phyloP scores from a whole-genome alignment of 352 stramenopile species.

The Pythium aphanidermatum region DNA sequence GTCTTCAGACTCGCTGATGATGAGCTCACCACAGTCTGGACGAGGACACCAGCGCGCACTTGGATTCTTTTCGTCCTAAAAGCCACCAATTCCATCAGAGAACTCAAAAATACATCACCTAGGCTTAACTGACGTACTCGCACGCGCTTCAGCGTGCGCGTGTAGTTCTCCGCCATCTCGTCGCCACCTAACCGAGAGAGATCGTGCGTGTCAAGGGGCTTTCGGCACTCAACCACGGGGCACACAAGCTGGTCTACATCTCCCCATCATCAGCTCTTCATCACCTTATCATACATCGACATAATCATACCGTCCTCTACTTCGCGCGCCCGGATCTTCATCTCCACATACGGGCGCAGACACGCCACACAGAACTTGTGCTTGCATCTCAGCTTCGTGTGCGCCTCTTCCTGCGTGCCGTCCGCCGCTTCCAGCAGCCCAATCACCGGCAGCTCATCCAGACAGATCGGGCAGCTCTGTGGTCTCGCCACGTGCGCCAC shows the following conservation, averaged over 20 bases:
- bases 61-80: constrained; percentile 71
- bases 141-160: constrained; percentile 39
- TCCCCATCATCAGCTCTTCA: neutral
- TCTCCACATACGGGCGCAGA: constrained; percentile 40
- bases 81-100: neutral
- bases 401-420: constrained; percentile 10
- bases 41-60: constrained; percentile 61
- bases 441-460: constrained; percentile 48
- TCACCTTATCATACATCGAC: neutral
- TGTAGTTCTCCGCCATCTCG: constrained; percentile 22
- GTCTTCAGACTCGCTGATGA: constrained; percentile 38
- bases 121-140: constrained; percentile 27
- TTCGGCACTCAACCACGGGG: constrained; percentile 45
- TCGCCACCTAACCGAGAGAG: constrained; percentile 26
- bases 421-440: constrained; percentile 26
- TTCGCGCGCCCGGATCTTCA: constrained; percentile 52
- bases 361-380: constrained; percentile 59
- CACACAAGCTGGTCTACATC: constrained; percentile 58
- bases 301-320: constrained; percentile 47
- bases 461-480: constrained; percentile 45
- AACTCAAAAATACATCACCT: neutral
- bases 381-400: constrained; percentile 42
- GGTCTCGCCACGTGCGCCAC: constrained; percentile 38
- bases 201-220: constrained; percentile 30
- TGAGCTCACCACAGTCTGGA: constrained; percentile 53